Evolutionary conservation across 768 basidiomycete species (phyloP), one percentile per base, ranked within the genome.

Genomic region (Hypholoma sublateritium): DNA sequence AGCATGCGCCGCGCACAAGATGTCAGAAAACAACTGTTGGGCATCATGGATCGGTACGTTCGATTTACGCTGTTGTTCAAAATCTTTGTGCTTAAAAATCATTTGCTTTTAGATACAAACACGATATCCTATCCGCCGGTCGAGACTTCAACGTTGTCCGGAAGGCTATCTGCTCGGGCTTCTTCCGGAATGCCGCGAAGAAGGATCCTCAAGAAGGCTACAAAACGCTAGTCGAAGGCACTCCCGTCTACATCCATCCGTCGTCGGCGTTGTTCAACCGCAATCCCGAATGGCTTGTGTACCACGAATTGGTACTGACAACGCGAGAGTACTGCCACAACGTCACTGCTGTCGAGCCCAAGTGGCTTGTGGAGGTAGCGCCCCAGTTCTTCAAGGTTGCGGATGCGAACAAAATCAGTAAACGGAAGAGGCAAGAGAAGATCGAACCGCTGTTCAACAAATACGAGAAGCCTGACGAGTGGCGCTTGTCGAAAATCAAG

Each of bases 371-470:
- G 16, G 95, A 99, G 67, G 95, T 96, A 21, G 97, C 96, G 6
- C 96, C 97, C 1, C 94, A 95, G 58, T 98, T 97, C 81, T 99
- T 98, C 88, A 93, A 92, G 73, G 94, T 99, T 43, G 95, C 96
- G 2, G 97, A 98, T 72, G 91, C 86, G 52, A 95, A 95, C 77
- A 98, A 97, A 74, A 96, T 98, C 75, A 95, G 92, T 68, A 96
- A 95, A 73, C 84, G 94, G 62, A 98, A 97, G 80, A 86, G 82
- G 72, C 89, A 94, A 71, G 95, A 96, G 78, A 97, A 95, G 84
- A 97, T 97, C 62, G 93, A 96, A 68, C 96, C 96, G 7, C 72
- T 98, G 69, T 97, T 73, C 77, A 97, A 98, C 80, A 94, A 96
- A 70, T 94, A 91, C 72, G 93, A 95, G 77, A 93, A 93, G 68